Base-by-base conservation (phyloP, 345 rosid species). In the Jatropha curcas region DNA sequence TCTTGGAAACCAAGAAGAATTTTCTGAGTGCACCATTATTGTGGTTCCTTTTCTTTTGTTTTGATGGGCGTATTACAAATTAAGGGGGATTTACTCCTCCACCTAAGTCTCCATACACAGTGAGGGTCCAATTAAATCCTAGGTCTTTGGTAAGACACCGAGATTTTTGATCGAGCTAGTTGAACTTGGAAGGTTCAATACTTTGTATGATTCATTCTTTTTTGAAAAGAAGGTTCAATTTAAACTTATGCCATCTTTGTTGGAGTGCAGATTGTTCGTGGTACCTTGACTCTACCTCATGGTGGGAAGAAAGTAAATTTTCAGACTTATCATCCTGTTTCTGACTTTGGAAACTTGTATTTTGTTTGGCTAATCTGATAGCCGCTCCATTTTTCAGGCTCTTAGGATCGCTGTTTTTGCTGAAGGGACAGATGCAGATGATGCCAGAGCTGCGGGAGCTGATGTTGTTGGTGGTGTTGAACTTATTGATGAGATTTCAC, bases 381-480 rank as follows among this genome's bases (percentile, higher is more conserved):
- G 50, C 58, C 17, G 14, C 46, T 72, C 73, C 65, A n/a, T 46
- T 77, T 75, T 79, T 69, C 84, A 95, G 99, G 92, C 84, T 77
- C 87, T 93, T 68, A 89, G 85, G 83, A 86, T 91, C 73, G 99
- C 98, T 60, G 83, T 91, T 82, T 93, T 95, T 77, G 96, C 98
- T 39, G 96, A 92, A 75, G 98, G 99, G 25, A 71, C 85, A 34
- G 98, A 95, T 76, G 99, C 98, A 71, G 98, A 95, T 74, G 99
- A 95, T 77, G 98, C 98, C 58, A 88, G 87, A 82, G 93, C 92
- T 76, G 96, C 97, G 0, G 97, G 99, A 78, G 99, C 99, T 84
- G 93, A 95, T 86, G 73, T 95, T 50, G 96, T 92, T 62, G 99
- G 98, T 55, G 98, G 98, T 76, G 69, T 65, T 68, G 98, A 91